Conservation (phyloP, 148 eudicot species). For the Dianthus caryophyllus region DNA sequence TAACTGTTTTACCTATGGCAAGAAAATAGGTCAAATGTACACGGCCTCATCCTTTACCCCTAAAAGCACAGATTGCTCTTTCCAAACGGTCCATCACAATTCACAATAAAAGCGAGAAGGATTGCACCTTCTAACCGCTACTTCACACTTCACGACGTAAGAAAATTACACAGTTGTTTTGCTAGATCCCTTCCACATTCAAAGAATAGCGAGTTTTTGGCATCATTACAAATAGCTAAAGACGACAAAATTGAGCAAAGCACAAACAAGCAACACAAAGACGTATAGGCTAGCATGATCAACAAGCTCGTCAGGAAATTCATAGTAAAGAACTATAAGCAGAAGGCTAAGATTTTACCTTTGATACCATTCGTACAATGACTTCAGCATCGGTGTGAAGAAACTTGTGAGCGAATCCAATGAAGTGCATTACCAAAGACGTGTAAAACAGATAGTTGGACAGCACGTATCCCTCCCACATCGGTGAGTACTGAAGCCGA, state of each 20-base stretch:
- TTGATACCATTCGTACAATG: constrained; percentile 69
- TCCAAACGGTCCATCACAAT: too few species aligned
- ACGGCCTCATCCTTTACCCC: background rate
- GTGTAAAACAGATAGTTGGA: constrained; percentile 77
- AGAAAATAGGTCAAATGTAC: background rate
- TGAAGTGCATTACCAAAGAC: constrained; percentile 84
- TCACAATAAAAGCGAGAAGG: background rate
- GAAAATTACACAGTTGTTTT: too few species aligned
- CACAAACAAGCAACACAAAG: background rate
- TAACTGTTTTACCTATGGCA: background rate
- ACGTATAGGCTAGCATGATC: background rate
- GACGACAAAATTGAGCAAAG: background rate
- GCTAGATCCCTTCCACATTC: too few species aligned
- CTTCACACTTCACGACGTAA: background rate
- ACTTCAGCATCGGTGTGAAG: constrained; percentile 76
- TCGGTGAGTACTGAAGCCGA: constrained; percentile 47
- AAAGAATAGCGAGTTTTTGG: background rate
- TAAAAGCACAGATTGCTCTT: background rate
- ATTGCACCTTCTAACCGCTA: background rate
- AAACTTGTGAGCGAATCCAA: constrained; percentile 96
- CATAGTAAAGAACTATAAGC: background rate
- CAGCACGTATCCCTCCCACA: constrained; percentile 77
- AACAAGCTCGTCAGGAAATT: background rate
- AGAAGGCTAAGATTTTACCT: constrained; percentile 41
- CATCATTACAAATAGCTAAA: background rate